Evolutionary conservation across 2,329 filamentous ascomycete species (phyloP).

Genomic region (Neocucurbitaria cava): DNA sequence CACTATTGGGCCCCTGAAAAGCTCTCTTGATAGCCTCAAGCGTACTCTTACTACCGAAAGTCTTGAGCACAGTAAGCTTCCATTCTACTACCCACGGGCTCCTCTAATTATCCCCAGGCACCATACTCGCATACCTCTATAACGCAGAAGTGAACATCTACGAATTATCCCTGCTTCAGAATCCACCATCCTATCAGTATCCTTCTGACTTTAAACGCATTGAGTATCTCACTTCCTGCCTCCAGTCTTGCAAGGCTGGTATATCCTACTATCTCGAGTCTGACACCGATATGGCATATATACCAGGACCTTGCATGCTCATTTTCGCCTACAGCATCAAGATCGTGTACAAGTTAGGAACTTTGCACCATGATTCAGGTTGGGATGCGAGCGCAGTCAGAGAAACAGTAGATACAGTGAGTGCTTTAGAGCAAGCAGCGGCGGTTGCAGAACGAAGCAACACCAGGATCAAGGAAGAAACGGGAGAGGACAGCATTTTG

Average conservation of each 20-base stretch:
- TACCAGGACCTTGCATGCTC: conserved; percentile 16
- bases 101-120: conserved; percentile 7
- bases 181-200: background rate
- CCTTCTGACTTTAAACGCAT: conserved; percentile 16
- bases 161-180: conserved; percentile 18
- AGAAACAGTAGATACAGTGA: conserved; percentile 13
- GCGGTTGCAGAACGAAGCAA: conserved; percentile 14
- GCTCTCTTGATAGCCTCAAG: conserved; percentile 15
- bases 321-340: conserved; percentile 22
- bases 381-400: conserved; percentile 21
- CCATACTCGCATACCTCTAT: conserved; percentile 16
- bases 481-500: conserved; percentile 24
- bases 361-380: conserved; percentile 13
- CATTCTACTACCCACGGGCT: background rate
- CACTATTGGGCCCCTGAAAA: conserved; percentile 19
- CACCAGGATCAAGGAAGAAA: conserved; percentile 9
- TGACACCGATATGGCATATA: conserved; percentile 11
- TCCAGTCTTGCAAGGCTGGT: conserved; percentile 19
- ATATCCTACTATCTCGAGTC: conserved; percentile 11
- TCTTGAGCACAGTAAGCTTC: conserved; percentile 20
- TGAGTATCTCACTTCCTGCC: conserved; percentile 16
- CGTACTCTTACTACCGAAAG: conserved; percentile 9
- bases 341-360: conserved; percentile 16
- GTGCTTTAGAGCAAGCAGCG: conserved; percentile 15
- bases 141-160: conserved; percentile 21